Percentiles rank a stretch among this genome's conserved stretches.
Evolutionary conservation across 1,139 yeast genomes (phyloP).

Genomic region (Taiozyma sp.): DNA sequence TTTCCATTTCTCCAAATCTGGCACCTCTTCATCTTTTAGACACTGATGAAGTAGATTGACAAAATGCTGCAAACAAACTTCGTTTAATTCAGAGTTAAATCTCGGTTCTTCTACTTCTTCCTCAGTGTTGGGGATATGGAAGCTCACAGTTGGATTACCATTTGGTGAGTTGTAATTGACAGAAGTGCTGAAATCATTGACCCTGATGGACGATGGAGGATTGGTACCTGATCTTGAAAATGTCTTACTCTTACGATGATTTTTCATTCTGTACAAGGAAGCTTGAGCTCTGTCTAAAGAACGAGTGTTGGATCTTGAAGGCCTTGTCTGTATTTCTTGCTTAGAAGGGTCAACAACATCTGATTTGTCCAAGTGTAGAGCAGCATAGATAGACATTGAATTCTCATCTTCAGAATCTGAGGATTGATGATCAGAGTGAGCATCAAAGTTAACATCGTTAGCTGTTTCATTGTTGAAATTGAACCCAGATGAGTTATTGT

Average conservation of each 20-base stretch:
- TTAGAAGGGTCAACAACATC: conserved; percentile 19
- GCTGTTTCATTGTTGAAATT: conserved; percentile 15
- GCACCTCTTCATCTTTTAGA: conserved; percentile 61
- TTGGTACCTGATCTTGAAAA: conserved; percentile 24
- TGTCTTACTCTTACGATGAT: conserved; percentile 52
- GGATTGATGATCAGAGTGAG: conserved; percentile 2
- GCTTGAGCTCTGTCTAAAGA: conserved; percentile 66
- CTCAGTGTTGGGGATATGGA: not conserved
- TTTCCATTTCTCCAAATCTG: conserved; percentile 55
- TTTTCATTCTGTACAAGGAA: conserved; percentile 57
- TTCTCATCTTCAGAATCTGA: conserved; percentile 30
- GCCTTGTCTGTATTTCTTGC: conserved; percentile 12
- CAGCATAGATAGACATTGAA: conserved; percentile 39
- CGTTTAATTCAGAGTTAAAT: conserved; percentile 26
- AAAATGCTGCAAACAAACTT: conserved; percentile 31
- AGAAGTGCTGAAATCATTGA: conserved; percentile 8
- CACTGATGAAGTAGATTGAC: conserved; percentile 47
- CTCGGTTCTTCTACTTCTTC: not conserved
- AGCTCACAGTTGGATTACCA: conserved; percentile 4
- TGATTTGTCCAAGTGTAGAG: conserved; percentile 28
- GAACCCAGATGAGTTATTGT: conserved; percentile 16
- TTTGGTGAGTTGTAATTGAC: conserved; percentile 10
- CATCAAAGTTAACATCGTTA: conserved; percentile 2
- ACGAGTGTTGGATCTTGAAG: conserved; percentile 35
- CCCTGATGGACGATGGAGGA: conserved; percentile 7